These are phyloP conservation scores for Rhizopus stolonifer DNA, from an alignment of 371 early-diverging fungal species.

Conservation along the genomic window DNA sequence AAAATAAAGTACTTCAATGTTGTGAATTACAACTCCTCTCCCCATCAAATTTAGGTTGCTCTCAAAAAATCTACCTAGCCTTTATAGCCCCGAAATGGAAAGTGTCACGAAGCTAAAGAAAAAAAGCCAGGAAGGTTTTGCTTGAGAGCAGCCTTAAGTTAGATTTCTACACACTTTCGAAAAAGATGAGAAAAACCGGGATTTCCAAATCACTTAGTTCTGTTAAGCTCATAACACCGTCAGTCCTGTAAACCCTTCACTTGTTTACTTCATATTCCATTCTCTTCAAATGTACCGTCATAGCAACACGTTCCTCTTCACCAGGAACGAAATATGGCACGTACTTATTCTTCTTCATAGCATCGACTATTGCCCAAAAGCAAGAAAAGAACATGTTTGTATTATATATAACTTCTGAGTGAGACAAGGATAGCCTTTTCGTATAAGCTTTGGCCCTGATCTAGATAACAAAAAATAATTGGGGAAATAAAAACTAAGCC, in stretches of 20 bases:
- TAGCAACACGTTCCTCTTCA: conserved; percentile 1
- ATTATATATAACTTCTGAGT: not conserved
- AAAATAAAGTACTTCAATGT: no score
- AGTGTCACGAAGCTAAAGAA: no score
- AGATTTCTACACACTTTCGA: no score
- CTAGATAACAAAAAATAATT: not conserved
- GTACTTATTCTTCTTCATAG: not conserved
- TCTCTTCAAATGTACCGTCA: conserved; percentile 2
- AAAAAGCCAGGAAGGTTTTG: no score
- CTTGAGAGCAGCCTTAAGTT: no score
- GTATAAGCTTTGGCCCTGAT: not conserved
- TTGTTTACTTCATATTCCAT: not conserved
- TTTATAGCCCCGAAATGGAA: no score
- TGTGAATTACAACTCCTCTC: no score
- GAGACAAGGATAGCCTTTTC: not conserved
- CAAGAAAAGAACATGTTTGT: not conserved
- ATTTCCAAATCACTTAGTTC: not conserved
- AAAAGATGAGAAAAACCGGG: no score
- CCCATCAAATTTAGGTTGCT: no score
- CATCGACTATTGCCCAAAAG: not conserved
- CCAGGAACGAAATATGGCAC: not conserved
- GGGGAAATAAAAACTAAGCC: no score
- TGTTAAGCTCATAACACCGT: not conserved
- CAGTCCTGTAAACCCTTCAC: not conserved
- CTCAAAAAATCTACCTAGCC: no score